phyloP scores from a whole-genome alignment of 768 basidiomycete species.

The Phaeolepiota aurea region DNA sequence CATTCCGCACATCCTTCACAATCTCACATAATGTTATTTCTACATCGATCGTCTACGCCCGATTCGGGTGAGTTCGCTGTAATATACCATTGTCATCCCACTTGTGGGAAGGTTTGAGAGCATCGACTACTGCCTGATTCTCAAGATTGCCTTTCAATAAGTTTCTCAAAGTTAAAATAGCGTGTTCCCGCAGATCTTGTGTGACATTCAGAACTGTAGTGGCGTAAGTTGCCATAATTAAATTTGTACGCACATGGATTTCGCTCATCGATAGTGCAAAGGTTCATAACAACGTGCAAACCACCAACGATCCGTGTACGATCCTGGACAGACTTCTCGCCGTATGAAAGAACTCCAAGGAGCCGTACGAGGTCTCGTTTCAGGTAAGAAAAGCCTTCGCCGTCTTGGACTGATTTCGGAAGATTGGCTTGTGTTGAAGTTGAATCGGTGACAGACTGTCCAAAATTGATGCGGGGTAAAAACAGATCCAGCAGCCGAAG shows the following conservation, averaged over 20 bases:
- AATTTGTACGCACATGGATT: constrained; percentile 74
- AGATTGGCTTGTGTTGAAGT: too few species aligned
- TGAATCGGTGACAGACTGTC: constrained; percentile 40
- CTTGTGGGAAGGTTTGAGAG: constrained; percentile 53
- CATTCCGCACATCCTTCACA: constrained; percentile 5
- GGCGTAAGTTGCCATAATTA: constrained; percentile 6
- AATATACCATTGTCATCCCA: constrained; percentile 53
- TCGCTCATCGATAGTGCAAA: constrained; percentile 84
- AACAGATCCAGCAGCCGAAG: constrained; percentile 73
- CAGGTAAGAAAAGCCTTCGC: constrained; percentile 69
- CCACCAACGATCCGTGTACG: constrained; percentile 63
- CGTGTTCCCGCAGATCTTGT: constrained; percentile 85
- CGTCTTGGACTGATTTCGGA: constrained; percentile 27
- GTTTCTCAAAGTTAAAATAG: constrained; percentile 77
- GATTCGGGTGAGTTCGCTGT: constrained; percentile 20
- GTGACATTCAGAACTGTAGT: too few species aligned
- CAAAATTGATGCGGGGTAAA: constrained; percentile 79
- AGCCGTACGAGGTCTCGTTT: constrained; percentile 88
- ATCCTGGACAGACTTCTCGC: constrained; percentile 62
- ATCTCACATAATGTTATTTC: constrained; percentile 1
- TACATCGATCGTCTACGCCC: not conserved
- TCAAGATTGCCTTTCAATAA: constrained; percentile 67
- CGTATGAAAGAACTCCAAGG: constrained; percentile 69
- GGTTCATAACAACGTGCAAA: constrained; percentile 74
- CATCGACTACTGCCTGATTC: constrained; percentile 74